Conservation (phyloP, 2,329 filamentous ascomycete species). For the Ophiocordyceps sinensis region DNA sequence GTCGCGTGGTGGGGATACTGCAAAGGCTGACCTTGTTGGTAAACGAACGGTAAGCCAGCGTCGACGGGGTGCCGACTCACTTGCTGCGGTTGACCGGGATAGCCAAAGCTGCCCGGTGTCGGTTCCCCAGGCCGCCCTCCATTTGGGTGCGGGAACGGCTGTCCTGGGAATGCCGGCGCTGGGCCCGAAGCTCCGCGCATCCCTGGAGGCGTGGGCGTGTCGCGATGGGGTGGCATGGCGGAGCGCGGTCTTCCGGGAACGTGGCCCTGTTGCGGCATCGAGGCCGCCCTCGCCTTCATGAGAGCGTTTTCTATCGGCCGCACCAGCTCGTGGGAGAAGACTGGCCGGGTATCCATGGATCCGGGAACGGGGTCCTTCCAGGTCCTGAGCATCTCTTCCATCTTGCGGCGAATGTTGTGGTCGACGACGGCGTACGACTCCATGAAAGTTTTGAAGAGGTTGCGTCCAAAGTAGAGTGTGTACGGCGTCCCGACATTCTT, state of each 20-base stretch:
- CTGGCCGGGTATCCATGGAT: conserved; percentile 80
- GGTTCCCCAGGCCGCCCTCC: conserved; percentile 13
- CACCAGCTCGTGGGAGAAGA: conserved; percentile 78
- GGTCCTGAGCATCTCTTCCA: conserved; percentile 94
- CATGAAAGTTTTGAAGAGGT: conserved; percentile 92
- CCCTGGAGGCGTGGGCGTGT: conserved; percentile 60
- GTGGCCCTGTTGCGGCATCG: conserved; percentile 36
- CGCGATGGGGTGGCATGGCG: conserved; percentile 43
- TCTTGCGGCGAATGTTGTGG: conserved; percentile 64
- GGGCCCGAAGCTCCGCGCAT: conserved; percentile 14
- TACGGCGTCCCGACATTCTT: conserved; percentile 98
- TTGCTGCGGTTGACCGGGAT: conserved; percentile 12
- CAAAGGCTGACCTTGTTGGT: background rate
- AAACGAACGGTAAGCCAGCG: background rate
- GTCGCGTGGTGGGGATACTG: conserved; percentile 24
- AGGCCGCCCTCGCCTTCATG: conserved; percentile 59
- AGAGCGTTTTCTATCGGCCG: conserved; percentile 87
- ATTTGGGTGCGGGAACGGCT: conserved; percentile 15
- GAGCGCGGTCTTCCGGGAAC: conserved; percentile 34
- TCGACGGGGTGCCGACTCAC: conserved; percentile 8
- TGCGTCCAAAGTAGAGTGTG: conserved; percentile 83
- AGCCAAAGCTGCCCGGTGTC: conserved; percentile 2
- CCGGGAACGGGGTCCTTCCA: conserved; percentile 97
- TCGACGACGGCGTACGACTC: conserved; percentile 88
- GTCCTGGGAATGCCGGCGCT: conserved; percentile 11